A percentile compares a stretch with the other conserved stretches of the same genome.
Conservation (phyloP, 768 basidiomycete species). For the Lactarius pseudohatsudake region DNA sequence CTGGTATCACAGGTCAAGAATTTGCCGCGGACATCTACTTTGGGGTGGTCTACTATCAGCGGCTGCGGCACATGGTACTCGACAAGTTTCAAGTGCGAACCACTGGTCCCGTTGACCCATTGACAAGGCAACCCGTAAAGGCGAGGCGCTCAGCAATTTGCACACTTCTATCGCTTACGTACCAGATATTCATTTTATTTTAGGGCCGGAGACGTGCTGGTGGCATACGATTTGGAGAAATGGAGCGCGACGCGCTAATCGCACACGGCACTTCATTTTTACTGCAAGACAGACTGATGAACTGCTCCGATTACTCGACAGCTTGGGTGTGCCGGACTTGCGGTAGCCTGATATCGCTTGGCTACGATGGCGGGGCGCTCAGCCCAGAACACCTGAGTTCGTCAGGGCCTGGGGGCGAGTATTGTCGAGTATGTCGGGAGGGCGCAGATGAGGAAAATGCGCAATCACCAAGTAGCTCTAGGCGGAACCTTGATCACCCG, state of each 20-base stretch:
- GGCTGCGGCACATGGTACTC: conserved; percentile 97
- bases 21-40: conserved; percentile 99
- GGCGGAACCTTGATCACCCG: conserved; percentile 36
- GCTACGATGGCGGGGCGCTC: conserved; percentile 85
- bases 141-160: conserved; percentile 29
- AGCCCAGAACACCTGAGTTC: conserved; percentile 62
- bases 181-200: conserved; percentile 20
- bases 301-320: conserved; percentile 99
- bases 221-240: conserved; percentile 99
- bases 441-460: conserved; percentile 64
- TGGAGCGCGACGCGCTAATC: conserved; percentile 98
- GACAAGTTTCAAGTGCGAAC: conserved; percentile 99
- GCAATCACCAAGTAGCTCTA: conserved; percentile 57
- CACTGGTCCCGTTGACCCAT: conserved; percentile 93
- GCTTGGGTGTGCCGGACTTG: conserved; percentile 98
- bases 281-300: conserved; percentile 98
- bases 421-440: conserved; percentile 90
- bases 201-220: conserved; percentile 95
- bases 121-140: conserved; percentile 97
- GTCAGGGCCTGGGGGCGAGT: conserved; percentile 82
- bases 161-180: conserved; percentile 4
- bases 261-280: conserved; percentile 99
- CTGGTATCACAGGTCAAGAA: conserved; percentile 97
- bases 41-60: conserved; percentile 98
- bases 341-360: conserved; percentile 92